Evolutionary conservation across 2,329 filamentous ascomycete genomes (phyloP), one percentile per base, ranked within the genome.

Genomic region (Ophiocordyceps robertsii): DNA sequence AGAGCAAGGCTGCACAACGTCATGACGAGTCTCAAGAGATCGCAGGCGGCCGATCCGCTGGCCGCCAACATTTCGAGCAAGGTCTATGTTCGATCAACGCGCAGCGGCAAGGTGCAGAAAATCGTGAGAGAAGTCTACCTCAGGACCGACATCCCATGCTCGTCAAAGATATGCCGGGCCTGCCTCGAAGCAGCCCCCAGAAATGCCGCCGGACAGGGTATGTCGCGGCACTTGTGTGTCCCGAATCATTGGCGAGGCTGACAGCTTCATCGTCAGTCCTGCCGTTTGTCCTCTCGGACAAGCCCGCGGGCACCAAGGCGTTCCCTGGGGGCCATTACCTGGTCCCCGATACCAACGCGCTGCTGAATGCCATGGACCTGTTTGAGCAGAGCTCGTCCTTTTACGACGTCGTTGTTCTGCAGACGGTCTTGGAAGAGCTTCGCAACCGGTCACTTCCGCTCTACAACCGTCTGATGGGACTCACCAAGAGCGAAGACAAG

Each of bases 61-160:
- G 73, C 80, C 29, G 70, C 81, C 38, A 94, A 84, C 57, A 82
- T 96, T 50, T 90, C 88, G 29, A 95, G 84, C 75, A 98, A 96
- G 67, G 80, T 93, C 54, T 98, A 93, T 59, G 85, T 98, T 49
- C 78, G 92, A 46, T 95, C 92, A 24, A 94, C 90, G 39, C 89
- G 86, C 64, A 92, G 80, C 63, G 92, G 92, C 63, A 95, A 95
- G 68, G 90, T 96, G 46, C 92, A 96, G 64, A 98, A 98, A 72
- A 93, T 98, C 57, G 92, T 98, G 51, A 80, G 89, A 56, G 92
- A 98, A 69, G 75, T 96, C 49, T 98, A 98, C 64, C 73, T 98
- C 47, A 80, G 92, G 62, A 85, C 90, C 66, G 92, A 98, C 61
- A 96, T 98, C 56, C 90, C 92, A 40, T 98, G 92, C 68, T 95